Conservation (phyloP, 495 filamentous ascomycete genomes). For the Aspergillus saccharolyticus region DNA sequence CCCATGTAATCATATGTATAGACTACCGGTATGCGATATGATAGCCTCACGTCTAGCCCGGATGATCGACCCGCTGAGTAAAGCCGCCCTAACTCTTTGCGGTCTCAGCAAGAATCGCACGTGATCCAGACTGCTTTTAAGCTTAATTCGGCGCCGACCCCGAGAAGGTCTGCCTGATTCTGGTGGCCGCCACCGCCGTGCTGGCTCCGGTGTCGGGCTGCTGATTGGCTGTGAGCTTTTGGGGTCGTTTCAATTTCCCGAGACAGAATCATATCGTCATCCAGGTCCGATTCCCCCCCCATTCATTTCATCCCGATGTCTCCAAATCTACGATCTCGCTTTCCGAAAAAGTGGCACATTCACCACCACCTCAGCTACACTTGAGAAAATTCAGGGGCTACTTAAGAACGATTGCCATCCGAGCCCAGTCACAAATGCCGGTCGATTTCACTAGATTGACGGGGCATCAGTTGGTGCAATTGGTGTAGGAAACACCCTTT, state of each 20-base stretch:
- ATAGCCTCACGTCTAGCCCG: neutral
- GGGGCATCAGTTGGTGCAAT: neutral
- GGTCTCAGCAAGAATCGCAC: neutral
- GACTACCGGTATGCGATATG: too few species aligned
- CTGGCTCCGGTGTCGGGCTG: neutral
- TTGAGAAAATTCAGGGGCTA: too few species aligned
- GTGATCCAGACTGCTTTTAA: neutral
- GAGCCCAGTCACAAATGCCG: neutral
- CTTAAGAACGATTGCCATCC: neutral
- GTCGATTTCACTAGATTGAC: neutral
- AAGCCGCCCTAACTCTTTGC: neutral
- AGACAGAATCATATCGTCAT: conserved; percentile 4
- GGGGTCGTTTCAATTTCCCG: neutral
- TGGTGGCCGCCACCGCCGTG: neutral
- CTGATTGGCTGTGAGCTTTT: neutral
- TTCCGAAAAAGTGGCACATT: neutral
- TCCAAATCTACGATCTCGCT: neutral
- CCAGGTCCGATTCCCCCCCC: neutral
- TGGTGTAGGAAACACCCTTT: neutral
- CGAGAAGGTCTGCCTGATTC: neutral
- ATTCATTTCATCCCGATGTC: too few species aligned
- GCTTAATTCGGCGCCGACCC: neutral
- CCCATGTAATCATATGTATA: conserved; percentile 4
- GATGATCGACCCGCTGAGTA: neutral
- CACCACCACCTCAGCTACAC: too few species aligned